phyloP scores from a whole-genome alignment of 192 early-diverging fungal genomes.

The Gigaspora rosea region DNA sequence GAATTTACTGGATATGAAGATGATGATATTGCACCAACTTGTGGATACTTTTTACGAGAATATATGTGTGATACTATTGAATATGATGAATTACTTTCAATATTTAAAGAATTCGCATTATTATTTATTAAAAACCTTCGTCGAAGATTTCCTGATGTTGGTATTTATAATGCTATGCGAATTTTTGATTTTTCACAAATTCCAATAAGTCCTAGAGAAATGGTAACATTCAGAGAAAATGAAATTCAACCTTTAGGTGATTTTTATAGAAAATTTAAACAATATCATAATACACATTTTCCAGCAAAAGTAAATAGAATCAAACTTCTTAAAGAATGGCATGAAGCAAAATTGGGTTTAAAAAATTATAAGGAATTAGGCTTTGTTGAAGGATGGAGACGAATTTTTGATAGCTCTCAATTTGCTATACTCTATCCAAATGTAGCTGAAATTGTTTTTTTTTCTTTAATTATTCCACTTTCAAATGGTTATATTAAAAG shows the following conservation, averaged over 20 bases:
- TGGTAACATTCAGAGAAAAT: neutral
- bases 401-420: neutral
- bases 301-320: neutral
- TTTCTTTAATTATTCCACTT: conserved; percentile 2
- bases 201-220: neutral
- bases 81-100: neutral
- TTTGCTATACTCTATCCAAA: neutral
- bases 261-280: neutral
- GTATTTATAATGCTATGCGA: conserved; percentile 18
- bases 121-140: conserved; percentile 6
- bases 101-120: conserved; percentile 3
- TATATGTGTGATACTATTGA: neutral
- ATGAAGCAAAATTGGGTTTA: neutral
- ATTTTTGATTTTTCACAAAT: conserved; percentile 18
- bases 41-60: neutral
- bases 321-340: neutral
- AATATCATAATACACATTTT: neutral
- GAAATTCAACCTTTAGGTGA: neutral
- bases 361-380: neutral
- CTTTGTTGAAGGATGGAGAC: conserved; percentile 2
- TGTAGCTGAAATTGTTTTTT: neutral
- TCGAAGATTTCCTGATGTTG: neutral
- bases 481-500: conserved; percentile 7
- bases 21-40: conserved; percentile 11
- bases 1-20: neutral